Evolutionary conservation across 2,329 filamentous ascomycete species (phyloP).

Genomic region (Fusarium nurragi): DNA sequence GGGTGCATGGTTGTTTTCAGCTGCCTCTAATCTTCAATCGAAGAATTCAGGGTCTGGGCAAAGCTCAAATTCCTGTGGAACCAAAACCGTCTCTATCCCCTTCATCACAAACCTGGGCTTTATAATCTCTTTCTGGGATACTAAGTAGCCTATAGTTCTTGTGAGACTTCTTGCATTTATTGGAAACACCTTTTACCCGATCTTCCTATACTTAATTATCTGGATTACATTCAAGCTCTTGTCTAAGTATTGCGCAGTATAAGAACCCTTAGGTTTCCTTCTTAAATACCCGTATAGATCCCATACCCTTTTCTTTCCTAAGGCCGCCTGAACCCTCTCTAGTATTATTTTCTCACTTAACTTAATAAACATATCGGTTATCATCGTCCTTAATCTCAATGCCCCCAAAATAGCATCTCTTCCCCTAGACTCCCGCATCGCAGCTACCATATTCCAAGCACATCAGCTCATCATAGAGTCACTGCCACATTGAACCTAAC

Average conservation of each 20-base stretch:
- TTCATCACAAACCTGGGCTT: too few species aligned
- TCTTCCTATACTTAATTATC: constrained; percentile 65
- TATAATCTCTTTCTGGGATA: constrained; percentile 59
- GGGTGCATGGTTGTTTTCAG: constrained; percentile 12
- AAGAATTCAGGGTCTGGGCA: not conserved
- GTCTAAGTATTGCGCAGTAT: constrained; percentile 56
- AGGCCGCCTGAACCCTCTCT: constrained; percentile 67
- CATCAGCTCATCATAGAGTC: constrained; percentile 57
- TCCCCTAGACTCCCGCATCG: constrained; percentile 52
- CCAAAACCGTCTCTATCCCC: not conserved
- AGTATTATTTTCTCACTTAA: constrained; percentile 61
- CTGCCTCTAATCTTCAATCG: not conserved
- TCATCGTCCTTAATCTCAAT: constrained; percentile 60
- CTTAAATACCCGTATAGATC: constrained; percentile 70
- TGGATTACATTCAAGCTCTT: constrained; percentile 61
- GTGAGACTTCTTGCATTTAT: constrained; percentile 60
- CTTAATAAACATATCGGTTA: constrained; percentile 63
- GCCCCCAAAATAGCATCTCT: constrained; percentile 56
- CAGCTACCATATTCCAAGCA: constrained; percentile 69
- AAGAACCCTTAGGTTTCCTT: too few species aligned
- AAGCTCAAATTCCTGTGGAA: constrained; percentile 17
- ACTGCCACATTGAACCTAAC: constrained; percentile 61
- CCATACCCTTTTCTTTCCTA: constrained; percentile 69
- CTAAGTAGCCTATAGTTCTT: constrained; percentile 55
- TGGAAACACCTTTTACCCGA: constrained; percentile 65